Base-by-base conservation (phyloP, 208 protist species). In the Phytomonas francai region DNA sequence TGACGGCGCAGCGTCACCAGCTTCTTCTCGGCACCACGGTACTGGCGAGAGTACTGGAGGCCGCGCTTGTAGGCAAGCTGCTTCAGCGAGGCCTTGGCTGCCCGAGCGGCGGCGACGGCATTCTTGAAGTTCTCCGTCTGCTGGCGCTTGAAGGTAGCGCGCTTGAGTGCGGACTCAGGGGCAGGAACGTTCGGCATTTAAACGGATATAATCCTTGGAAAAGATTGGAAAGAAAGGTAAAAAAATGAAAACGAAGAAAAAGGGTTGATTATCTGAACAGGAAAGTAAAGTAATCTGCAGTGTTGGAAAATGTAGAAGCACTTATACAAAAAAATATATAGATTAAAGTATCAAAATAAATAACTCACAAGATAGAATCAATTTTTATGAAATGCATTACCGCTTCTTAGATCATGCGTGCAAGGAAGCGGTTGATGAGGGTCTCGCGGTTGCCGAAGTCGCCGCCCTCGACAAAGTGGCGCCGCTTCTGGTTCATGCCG, bases 391-490 rank as follows among this genome's bases (percentile, higher is more conserved):
- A 59, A 59, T 59, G 8, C 56, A 49, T 49, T 19, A 19, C 39
- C 39, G 39, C 12, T 49, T 6, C 64, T 72, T 97, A 99, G 80
- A 99, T 97, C 98, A 99, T 99, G 68, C 85, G 83, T 27, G 78
- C 68, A 69, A 99, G 85, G 59, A 99, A 88, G 42, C 89, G 74
- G 89, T 99, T 99, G 86, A 99, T 99, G 71, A 97, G 83, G 34
- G 98, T 87, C 87, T 99, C 98, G 69, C 98, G 93, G 95, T 99
- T 99, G 71, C 99, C 99, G 74, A 87, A 95, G 81, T 99, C 97
- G 80, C 99, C 99, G 79, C 99, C 98, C 89, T 99, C 97, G 59
- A 98, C 86, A 83, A 99, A 99, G 91, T 99, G 98, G 59, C 83
- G 91, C 70, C 89, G 79, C 88, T 99, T 99, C 67, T 97, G 89